A percentile compares a stretch with the other conserved stretches of the same genome.
Conservation (phyloP, 805 yeast genomes). For the Komagataella populi region DNA sequence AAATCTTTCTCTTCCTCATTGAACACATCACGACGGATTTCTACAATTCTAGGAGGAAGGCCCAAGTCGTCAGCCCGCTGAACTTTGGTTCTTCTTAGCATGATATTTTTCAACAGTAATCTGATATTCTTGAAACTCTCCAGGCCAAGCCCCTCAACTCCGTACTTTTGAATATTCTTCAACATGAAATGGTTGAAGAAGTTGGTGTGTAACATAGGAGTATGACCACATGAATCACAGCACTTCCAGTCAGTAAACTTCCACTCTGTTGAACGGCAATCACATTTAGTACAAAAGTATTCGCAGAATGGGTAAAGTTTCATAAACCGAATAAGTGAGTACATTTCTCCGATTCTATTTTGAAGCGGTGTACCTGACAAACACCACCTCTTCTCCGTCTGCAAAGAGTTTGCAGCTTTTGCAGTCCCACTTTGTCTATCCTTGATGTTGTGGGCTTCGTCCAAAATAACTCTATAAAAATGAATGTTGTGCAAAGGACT, state of each 20-base stretch:
- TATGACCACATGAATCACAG: constrained; percentile 81
- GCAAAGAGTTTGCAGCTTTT: constrained; percentile 69
- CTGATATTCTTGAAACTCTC: constrained; percentile 71
- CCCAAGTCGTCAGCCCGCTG: constrained; percentile 98
- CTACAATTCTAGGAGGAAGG: constrained; percentile 90
- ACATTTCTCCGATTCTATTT: constrained; percentile 92
- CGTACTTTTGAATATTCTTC: constrained; percentile 82
- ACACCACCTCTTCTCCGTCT: constrained; percentile 76
- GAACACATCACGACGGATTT: constrained; percentile 73
- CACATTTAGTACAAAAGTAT: constrained; percentile 90
- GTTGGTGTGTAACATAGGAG: constrained; percentile 90
- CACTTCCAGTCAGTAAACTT: constrained; percentile 66
- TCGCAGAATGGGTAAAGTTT: constrained; percentile 75
- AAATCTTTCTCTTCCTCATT: constrained; percentile 93
- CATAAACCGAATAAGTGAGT: constrained; percentile 79
- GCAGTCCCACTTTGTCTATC: constrained; percentile 92
- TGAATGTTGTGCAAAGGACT: constrained; percentile 61
- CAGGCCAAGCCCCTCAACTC: constrained; percentile 70
- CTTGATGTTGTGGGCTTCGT: constrained; percentile 96
- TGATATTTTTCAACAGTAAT: constrained; percentile 57
- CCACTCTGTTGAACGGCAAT: constrained; percentile 78
- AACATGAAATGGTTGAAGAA: constrained; percentile 92
- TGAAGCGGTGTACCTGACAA: constrained; percentile 94
- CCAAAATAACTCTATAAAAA: constrained; percentile 79
- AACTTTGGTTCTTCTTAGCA: constrained; percentile 89